These are phyloP conservation scores for Lupinus albus DNA, from an alignment of 306 rosid species.

Conservation along the genomic window DNA sequence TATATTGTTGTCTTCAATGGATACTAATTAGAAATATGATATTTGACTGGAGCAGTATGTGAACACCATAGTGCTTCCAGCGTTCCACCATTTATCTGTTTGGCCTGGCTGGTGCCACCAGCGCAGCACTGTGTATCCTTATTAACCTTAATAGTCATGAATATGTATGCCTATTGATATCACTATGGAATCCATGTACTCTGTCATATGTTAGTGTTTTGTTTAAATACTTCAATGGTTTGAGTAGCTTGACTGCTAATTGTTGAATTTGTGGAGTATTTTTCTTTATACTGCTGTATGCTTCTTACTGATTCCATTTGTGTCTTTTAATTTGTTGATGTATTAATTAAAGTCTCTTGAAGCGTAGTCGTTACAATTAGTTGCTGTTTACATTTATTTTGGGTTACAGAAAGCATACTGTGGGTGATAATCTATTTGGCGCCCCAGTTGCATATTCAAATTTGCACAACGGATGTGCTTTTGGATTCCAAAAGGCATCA, in stretches of 20 bases:
- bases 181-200: background rate
- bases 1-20: background rate
- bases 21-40: conserved; percentile 4
- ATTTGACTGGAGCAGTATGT: background rate
- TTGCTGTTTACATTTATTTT: conserved; percentile 57
- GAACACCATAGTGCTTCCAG: background rate
- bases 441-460: conserved; percentile 71
- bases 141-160: background rate
- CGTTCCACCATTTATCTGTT: background rate
- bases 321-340: conserved; percentile 32
- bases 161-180: background rate
- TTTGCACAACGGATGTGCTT: conserved; percentile 58
- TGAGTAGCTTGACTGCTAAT: conserved; percentile 30
- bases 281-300: conserved; percentile 13
- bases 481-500: conserved; percentile 66
- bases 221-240: conserved; percentile 11
- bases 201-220: conserved; percentile 18
- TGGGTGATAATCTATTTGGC: conserved; percentile 74
- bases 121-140: background rate
- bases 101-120: background rate
- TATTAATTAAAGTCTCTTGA: conserved; percentile 39
- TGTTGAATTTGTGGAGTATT: conserved; percentile 6
- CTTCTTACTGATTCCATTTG: conserved; percentile 18
- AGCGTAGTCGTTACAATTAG: conserved; percentile 47
- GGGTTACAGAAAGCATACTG: conserved; percentile 81